Conservation (phyloP, 352 stramenopile genomes). For the Phytophthora multivora region DNA sequence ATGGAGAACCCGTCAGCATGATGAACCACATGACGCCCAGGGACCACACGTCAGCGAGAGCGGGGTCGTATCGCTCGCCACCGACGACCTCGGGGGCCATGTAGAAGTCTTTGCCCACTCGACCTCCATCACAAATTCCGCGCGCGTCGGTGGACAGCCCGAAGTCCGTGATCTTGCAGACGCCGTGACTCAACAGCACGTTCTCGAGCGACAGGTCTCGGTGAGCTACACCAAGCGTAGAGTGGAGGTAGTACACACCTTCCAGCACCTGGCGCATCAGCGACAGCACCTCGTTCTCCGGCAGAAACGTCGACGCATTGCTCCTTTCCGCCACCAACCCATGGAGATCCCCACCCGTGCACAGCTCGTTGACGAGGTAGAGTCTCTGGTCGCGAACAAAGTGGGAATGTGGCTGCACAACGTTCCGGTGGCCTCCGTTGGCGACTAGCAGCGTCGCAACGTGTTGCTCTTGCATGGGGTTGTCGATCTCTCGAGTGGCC, state of each 20-base stretch:
- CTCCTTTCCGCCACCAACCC: constrained; percentile 20
- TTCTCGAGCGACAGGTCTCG: constrained; percentile 64
- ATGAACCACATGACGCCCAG: constrained; percentile 73
- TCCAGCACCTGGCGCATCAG: constrained; percentile 46
- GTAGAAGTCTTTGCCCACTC: constrained; percentile 64
- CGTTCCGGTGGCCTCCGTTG: constrained; percentile 34
- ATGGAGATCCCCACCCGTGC: constrained; percentile 51
- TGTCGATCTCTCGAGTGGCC: constrained; percentile 25
- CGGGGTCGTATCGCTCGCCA: constrained; percentile 45
- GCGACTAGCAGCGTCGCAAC: constrained; percentile 17
- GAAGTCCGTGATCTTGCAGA: constrained; percentile 68
- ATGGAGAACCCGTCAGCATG: constrained; percentile 60
- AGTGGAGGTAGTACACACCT: constrained; percentile 53
- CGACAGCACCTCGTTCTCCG: constrained; percentile 32
- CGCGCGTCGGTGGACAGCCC: constrained; percentile 38
- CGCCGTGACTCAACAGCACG: constrained; percentile 35
- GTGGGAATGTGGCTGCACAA: constrained; percentile 33
- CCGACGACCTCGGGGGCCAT: constrained; percentile 68
- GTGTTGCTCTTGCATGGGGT: constrained; percentile 31
- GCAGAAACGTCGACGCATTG: constrained; percentile 11
- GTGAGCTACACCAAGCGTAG: constrained; percentile 40
- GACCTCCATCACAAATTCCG: constrained; percentile 25
- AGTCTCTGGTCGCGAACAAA: constrained; percentile 27
- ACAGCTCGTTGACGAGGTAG: constrained; percentile 62
- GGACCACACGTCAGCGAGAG: constrained; percentile 66